Conservation (phyloP, 2,329 filamentous ascomycete species). For the Phyllosticta capitalensis region DNA sequence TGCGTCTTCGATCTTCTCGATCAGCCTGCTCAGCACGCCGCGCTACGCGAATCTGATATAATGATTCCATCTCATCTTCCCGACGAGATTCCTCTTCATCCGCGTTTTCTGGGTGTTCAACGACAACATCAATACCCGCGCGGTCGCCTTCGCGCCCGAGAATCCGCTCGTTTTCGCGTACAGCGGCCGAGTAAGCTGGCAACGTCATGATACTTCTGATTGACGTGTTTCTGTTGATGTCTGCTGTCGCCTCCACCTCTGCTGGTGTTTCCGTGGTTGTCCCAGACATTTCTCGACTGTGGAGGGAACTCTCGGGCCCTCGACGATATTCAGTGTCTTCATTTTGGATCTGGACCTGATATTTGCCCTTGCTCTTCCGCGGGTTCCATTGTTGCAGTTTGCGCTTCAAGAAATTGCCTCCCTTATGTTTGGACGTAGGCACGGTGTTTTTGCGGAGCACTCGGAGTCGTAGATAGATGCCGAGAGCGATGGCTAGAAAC, state of each 20-base stretch:
- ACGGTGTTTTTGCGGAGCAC: slow-evolving; percentile 2
- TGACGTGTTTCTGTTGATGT: slow-evolving; percentile 61
- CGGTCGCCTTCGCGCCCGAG: slow-evolving; percentile 84
- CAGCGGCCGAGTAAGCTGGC: slow-evolving; percentile 68
- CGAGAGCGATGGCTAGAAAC: slow-evolving; percentile 4
- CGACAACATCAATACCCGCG: slow-evolving; percentile 79
- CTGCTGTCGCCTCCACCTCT: slow-evolving; percentile 12
- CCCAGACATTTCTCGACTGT: slow-evolving; percentile 8
- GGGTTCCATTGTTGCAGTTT: slow-evolving; percentile 25
- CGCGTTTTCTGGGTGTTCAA: slow-evolving; percentile 71
- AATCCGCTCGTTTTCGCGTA: slow-evolving; percentile 68
- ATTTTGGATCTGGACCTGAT: slow-evolving; percentile 22
- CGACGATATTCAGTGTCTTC: slow-evolving; percentile 10
- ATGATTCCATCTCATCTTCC: slow-evolving; percentile 83
- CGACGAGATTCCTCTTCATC: slow-evolving; percentile 71
- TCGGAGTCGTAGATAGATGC: slow-evolving; percentile 5
- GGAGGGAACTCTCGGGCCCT: slow-evolving; percentile 15
- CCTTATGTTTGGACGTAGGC: not conserved
- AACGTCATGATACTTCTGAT: slow-evolving; percentile 91
- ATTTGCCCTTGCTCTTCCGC: slow-evolving; percentile 17
- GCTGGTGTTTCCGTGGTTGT: slow-evolving; percentile 13
- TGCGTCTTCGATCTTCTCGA: slow-evolving; percentile 62
- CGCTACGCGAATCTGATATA: slow-evolving; percentile 80
- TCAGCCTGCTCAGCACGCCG: slow-evolving; percentile 67
- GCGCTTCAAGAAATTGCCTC: slow-evolving; percentile 17